These are phyloP conservation scores for Jatropha podagrica DNA, from an alignment of 441 rosid species.

Conservation along the genomic window DNA sequence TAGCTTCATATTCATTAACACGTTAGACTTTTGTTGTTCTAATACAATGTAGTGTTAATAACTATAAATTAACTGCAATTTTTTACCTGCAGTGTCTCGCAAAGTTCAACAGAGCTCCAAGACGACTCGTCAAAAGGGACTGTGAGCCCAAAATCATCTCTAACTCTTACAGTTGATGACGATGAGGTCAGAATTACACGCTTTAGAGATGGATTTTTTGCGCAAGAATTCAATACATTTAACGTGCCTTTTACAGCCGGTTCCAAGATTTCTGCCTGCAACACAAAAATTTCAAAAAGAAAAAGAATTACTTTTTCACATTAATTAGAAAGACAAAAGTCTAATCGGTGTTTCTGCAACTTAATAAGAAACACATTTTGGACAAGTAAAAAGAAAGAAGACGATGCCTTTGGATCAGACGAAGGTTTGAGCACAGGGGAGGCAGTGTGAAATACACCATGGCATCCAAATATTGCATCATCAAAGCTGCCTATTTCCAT, in stretches of 20 bases:
- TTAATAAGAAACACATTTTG: no score
- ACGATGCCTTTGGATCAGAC: constrained; percentile 68
- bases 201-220: constrained; percentile 54
- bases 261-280: constrained; percentile 67
- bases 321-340: no score
- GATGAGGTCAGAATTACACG: constrained; percentile 88
- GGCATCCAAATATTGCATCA: constrained; percentile 64
- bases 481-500: constrained; percentile 83
- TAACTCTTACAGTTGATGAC: constrained; percentile 69
- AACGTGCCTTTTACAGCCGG: constrained; percentile 83
- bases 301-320: no score
- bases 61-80: no score
- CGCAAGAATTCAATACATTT: constrained; percentile 76
- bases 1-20: constrained; percentile 26
- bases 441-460: constrained; percentile 91
- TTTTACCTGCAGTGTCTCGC: constrained; percentile 59
- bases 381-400: no score
- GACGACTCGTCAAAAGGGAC: constrained; percentile 71
- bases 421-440: constrained; percentile 77
- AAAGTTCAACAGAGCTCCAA: constrained; percentile 78
- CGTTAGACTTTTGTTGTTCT: not conserved
- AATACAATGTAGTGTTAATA: no score
- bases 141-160: constrained; percentile 59
- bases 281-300: no score
- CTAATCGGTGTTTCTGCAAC: no score